These are phyloP conservation scores for Cytospora piceicola DNA, from an alignment of 2,329 filamentous ascomycete species.

Conservation along the genomic window DNA sequence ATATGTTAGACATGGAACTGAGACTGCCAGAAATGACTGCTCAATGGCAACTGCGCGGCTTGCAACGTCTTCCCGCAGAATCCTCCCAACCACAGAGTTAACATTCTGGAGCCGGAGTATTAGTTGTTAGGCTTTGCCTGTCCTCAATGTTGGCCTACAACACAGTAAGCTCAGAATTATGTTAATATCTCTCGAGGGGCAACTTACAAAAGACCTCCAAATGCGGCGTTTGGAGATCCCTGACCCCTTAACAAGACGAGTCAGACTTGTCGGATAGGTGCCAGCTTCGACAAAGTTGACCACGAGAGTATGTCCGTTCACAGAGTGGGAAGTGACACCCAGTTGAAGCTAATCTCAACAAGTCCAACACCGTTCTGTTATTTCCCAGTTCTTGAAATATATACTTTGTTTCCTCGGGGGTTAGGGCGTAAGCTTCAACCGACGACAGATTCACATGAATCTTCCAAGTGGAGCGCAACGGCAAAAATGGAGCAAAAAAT, in stretches of 20 bases:
- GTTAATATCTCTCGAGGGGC: constrained; percentile 59
- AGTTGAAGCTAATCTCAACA: constrained; percentile 81
- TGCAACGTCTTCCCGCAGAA: neutral
- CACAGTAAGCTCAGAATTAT: constrained; percentile 41
- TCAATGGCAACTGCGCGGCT: neutral
- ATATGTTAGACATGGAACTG: neutral
- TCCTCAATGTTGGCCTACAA: constrained; percentile 21
- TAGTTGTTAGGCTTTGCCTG: constrained; percentile 30
- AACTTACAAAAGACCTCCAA: constrained; percentile 86
- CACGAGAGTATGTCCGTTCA: constrained; percentile 80
- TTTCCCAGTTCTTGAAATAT: constrained; percentile 44
- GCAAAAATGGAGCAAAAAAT: too few species aligned
- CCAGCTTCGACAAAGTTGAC: constrained; percentile 79
- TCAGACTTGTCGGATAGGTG: constrained; percentile 74
- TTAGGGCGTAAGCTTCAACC: too few species aligned
- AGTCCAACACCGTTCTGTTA: constrained; percentile 79
- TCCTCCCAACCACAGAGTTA: neutral
- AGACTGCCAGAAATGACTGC: neutral
- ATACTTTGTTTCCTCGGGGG: too few species aligned
- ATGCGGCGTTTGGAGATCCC: constrained; percentile 77
- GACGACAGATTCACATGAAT: too few species aligned
- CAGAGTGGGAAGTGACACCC: constrained; percentile 91
- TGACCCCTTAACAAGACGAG: constrained; percentile 90
- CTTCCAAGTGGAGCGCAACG: too few species aligned
- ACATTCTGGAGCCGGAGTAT: constrained; percentile 50